phyloP scores from a whole-genome alignment of 257 asterid genomes.

The Fraxinus americana region DNA sequence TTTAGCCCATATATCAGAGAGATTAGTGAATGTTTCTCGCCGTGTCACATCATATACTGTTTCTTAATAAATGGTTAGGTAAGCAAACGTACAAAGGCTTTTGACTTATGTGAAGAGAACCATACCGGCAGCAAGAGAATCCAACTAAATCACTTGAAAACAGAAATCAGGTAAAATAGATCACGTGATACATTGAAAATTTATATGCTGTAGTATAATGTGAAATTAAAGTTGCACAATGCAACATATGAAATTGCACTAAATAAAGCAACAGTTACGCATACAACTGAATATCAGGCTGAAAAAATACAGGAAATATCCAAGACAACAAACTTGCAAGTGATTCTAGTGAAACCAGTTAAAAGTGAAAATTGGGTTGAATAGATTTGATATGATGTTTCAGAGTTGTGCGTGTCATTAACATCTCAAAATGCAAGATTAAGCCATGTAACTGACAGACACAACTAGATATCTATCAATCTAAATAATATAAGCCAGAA shows the following conservation, averaged over 20 bases:
- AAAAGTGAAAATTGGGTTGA: neutral
- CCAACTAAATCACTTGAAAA: constrained; percentile 7
- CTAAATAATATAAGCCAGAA: neutral
- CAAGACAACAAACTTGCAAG: neutral
- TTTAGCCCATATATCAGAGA: constrained; percentile 89
- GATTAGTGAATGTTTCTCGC: constrained; percentile 81
- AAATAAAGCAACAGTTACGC: neutral
- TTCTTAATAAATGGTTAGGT: constrained; percentile 6
- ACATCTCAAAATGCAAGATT: neutral
- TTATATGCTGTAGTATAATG: neutral
- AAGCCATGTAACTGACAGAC: neutral
- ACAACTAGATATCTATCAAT: neutral
- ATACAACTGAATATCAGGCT: neutral
- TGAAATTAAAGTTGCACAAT: neutral
- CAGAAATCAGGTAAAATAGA: constrained; percentile 1
- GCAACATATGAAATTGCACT: neutral
- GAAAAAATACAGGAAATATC: neutral
- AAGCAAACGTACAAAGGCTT: neutral
- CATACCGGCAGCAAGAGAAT: constrained; percentile 14
- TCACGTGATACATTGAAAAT: neutral
- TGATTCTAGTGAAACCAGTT: neutral
- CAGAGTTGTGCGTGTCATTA: neutral
- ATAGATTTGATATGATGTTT: neutral
- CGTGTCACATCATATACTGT: constrained; percentile 92
- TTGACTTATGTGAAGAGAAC: neutral